These are phyloP conservation scores for Talaromyces liani DNA, from an alignment of 495 filamentous ascomycete species.

Conservation along the genomic window DNA sequence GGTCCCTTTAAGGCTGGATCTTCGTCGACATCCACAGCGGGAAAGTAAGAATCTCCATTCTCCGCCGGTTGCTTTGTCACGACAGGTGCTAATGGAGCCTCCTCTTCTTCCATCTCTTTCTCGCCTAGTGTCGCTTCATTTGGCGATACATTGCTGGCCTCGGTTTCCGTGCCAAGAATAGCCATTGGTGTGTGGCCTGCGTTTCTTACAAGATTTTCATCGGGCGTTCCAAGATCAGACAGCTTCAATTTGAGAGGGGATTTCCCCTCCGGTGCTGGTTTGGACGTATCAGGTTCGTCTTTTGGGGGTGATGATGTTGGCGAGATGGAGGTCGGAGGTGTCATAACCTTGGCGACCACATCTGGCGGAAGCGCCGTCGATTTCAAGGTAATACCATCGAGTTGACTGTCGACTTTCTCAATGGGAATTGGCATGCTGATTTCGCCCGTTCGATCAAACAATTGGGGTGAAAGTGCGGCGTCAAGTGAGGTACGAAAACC, in stretches of 20 bases:
- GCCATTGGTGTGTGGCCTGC: slow-evolving; percentile 45
- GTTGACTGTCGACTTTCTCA: slow-evolving; percentile 39
- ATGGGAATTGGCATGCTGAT: slow-evolving; percentile 34
- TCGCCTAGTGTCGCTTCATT: slow-evolving; percentile 9
- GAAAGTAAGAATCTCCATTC: slow-evolving; percentile 35
- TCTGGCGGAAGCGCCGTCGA: slow-evolving; percentile 36
- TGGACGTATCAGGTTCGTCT: slow-evolving; percentile 14
- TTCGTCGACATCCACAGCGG: slow-evolving; percentile 24
- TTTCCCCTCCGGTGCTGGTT: slow-evolving; percentile 20
- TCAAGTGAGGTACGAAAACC: slow-evolving; percentile 27
- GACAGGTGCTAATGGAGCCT: slow-evolving; percentile 27
- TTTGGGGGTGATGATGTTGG: slow-evolving; percentile 12
- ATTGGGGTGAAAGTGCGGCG: slow-evolving; percentile 33
- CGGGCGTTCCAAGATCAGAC: slow-evolving; percentile 32
- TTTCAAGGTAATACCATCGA: slow-evolving; percentile 42
- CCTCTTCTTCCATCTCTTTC: slow-evolving; percentile 10
- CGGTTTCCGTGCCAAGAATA: slow-evolving; percentile 29
- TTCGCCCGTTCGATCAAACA: slow-evolving; percentile 17
- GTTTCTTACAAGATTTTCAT: slow-evolving; percentile 31
- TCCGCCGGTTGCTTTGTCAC: slow-evolving; percentile 31
- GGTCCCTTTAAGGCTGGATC: slow-evolving; percentile 40
- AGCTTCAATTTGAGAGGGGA: slow-evolving; percentile 32
- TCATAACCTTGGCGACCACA: slow-evolving; percentile 37
- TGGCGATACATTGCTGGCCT: slow-evolving; percentile 22
- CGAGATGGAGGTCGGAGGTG: slow-evolving; percentile 28